Evolutionary conservation across 1,139 yeast genomes (phyloP).

Genomic region (Kluyveromyces sp.): DNA sequence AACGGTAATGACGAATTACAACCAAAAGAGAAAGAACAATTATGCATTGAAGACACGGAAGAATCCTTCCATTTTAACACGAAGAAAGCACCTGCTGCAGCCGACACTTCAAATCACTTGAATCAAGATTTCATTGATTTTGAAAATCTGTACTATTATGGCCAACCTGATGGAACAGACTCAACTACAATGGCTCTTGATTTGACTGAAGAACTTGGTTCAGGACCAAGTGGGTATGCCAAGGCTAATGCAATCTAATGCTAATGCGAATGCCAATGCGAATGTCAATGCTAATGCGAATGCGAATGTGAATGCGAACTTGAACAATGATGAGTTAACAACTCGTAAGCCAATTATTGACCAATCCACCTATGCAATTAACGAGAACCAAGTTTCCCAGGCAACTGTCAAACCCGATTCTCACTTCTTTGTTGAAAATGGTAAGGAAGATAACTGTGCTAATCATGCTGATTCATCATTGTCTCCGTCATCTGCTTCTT

Average conservation of each 20-base stretch:
- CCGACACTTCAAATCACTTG: neutral
- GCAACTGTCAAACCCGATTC: too few species aligned
- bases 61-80: neutral
- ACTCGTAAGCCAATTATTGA: neutral
- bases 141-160: conserved; percentile 2
- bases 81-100: too few species aligned
- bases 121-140: conserved; percentile 1
- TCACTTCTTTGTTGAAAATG: too few species aligned
- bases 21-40: neutral
- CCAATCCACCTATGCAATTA: conserved; percentile 1
- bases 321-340: neutral
- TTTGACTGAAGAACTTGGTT: too few species aligned
- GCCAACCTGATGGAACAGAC: neutral
- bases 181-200: too few species aligned
- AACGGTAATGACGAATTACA: neutral
- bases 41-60: neutral
- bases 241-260: too few species aligned
- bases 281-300: neutral
- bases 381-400: neutral
- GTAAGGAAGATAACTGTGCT: neutral
- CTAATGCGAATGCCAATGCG: neutral
- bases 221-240: too few species aligned
- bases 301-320: neutral
- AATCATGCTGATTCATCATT: neutral
- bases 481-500: neutral